A percentile compares a stretch with the other conserved stretches of the same genome.
Evolutionary conservation across 768 basidiomycete genomes (phyloP).

Genomic region (Goffeauzyma gilvescens): DNA sequence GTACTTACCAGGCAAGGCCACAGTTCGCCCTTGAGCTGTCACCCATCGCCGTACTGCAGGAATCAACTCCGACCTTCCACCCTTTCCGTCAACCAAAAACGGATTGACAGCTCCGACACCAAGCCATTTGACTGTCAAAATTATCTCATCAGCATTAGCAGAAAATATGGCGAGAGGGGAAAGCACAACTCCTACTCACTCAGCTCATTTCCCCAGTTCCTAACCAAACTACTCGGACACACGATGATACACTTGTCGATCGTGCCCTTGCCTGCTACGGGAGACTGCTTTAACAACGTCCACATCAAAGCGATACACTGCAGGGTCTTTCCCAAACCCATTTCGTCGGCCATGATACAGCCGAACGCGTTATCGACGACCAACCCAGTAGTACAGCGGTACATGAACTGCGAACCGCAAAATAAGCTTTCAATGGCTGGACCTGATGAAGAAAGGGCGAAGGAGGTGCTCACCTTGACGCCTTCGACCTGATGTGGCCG

Average conservation of each 20-base stretch:
- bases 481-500: conserved; percentile 97
- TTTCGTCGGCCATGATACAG: conserved; percentile 99
- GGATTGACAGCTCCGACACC: conserved; percentile 60
- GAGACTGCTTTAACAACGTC: conserved; percentile 90
- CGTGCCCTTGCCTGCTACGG: conserved; percentile 60
- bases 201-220: conserved; percentile 96
- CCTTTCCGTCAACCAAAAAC: conserved; percentile 80
- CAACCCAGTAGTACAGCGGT: conserved; percentile 85
- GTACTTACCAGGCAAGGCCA: conserved; percentile 65
- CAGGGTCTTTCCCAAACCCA: conserved; percentile 89
- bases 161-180: neutral
- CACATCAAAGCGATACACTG: conserved; percentile 91
- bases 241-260: conserved; percentile 97
- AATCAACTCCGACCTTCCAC: conserved; percentile 60
- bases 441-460: conserved; percentile 1
- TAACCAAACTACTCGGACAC: conserved; percentile 88
- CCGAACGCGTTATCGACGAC: conserved; percentile 62
- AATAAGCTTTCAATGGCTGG: neutral
- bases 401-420: conserved; percentile 56
- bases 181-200: conserved; percentile 37
- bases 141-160: neutral
- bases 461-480: conserved; percentile 52
- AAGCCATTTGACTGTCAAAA: conserved; percentile 69
- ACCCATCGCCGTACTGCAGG: conserved; percentile 75
- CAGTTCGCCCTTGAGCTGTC: conserved; percentile 64